These are phyloP conservation scores for Neurospora sp. DNA, from an alignment of 495 filamentous ascomycete genomes.

Conservation along the genomic window DNA sequence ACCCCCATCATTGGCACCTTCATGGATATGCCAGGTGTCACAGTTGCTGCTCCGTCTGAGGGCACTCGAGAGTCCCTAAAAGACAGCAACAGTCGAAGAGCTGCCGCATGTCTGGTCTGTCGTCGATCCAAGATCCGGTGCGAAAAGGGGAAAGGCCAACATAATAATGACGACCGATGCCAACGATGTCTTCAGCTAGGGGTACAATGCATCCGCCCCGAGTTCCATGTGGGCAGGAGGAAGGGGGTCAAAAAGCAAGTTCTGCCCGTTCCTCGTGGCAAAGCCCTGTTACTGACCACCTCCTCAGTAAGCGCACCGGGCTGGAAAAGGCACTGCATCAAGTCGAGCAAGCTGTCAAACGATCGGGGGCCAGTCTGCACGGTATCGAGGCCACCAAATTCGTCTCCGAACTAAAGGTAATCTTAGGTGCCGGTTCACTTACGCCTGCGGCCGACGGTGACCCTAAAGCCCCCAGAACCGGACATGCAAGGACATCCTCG, in stretches of 20 bases:
- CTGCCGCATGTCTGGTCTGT: conserved; percentile 57
- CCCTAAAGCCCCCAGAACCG: conserved; percentile 1
- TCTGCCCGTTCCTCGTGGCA: neutral
- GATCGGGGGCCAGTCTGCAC: conserved; percentile 40
- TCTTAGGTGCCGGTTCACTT: conserved; percentile 31
- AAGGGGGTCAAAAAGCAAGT: conserved; percentile 68
- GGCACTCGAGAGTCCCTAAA: conserved; percentile 11
- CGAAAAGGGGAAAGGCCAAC: conserved; percentile 34
- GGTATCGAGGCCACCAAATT: conserved; percentile 44
- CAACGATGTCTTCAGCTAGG: conserved; percentile 51
- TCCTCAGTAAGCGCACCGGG: conserved; percentile 56
- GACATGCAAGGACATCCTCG: neutral
- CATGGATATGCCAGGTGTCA: conserved; percentile 8
- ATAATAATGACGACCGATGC: conserved; percentile 37
- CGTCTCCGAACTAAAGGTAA: conserved; percentile 44
- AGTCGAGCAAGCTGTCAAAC: conserved; percentile 61
- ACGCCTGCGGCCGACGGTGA: conserved; percentile 3
- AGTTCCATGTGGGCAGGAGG: conserved; percentile 59
- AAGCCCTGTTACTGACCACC: neutral
- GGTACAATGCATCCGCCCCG: conserved; percentile 54
- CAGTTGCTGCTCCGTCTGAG: conserved; percentile 3
- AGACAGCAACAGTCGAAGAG: conserved; percentile 21
- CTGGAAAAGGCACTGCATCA: conserved; percentile 64
- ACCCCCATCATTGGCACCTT: neutral
- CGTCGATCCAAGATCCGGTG: conserved; percentile 61